These are phyloP conservation scores for Diaporthe sp. DNA, from an alignment of 2,329 filamentous ascomycete genomes.

Conservation along the genomic window DNA sequence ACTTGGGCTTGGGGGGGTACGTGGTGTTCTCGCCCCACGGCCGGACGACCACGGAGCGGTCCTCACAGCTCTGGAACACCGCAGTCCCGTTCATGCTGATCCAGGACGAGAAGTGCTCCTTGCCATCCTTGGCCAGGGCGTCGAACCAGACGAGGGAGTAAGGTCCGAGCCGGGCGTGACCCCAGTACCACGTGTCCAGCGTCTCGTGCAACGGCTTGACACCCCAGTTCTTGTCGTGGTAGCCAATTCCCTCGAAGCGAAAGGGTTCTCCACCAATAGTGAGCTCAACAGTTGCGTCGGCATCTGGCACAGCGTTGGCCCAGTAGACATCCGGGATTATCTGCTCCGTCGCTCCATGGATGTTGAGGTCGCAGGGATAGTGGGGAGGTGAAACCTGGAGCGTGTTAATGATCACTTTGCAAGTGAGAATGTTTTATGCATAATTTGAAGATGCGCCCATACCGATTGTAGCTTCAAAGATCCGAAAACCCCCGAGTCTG, in stretches of 20 bases:
- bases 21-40: not conserved
- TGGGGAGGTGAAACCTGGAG: not conserved
- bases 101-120: not conserved
- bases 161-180: not conserved
- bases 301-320: not conserved
- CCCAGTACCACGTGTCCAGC: not conserved
- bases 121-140: not conserved
- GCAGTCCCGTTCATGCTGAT: not conserved
- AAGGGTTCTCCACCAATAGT: not conserved
- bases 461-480: not conserved
- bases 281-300: not conserved
- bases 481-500: not conserved
- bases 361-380: not conserved
- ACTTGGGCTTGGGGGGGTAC: not conserved
- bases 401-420: too few relatives aligned
- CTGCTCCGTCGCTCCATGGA: not conserved
- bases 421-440: too few relatives aligned
- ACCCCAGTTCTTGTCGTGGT: conserved; percentile 6
- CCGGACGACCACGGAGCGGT: not conserved
- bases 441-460: not conserved
- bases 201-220: not conserved
- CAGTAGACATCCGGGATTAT: not conserved
- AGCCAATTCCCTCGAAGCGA: not conserved
- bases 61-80: not conserved
- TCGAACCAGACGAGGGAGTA: not conserved